Percentiles rank a stretch among this genome's conserved stretches.
Evolutionary conservation across 2,329 filamentous ascomycete species (phyloP).

Genomic region (Colletotrichum liaoningense): DNA sequence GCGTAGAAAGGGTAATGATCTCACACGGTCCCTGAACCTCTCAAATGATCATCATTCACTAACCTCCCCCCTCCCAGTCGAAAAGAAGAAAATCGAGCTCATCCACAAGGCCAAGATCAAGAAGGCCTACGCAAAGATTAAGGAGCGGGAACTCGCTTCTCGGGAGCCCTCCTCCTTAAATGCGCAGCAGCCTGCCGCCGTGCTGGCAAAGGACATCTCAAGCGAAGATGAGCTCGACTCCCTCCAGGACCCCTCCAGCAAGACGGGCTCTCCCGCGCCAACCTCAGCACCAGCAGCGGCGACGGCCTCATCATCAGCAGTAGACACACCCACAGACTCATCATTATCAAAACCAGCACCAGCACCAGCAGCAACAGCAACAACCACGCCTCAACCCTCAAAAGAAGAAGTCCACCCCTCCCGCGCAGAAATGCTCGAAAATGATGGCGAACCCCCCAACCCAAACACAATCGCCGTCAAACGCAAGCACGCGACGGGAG

Average conservation of each 20-base stretch:
- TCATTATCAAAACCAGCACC: constrained; percentile 3
- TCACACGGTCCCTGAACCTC: neutral
- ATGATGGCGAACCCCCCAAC: constrained; percentile 39
- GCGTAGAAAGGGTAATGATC: constrained; percentile 74
- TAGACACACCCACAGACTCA: constrained; percentile 11
- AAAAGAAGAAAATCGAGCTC: constrained; percentile 88
- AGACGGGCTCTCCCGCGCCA: constrained; percentile 47
- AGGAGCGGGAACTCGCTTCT: constrained; percentile 64
- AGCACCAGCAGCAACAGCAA: neutral
- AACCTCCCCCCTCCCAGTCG: constrained; percentile 60
- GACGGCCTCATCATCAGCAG: neutral
- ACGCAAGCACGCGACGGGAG: constrained; percentile 37
- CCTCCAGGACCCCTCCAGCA: constrained; percentile 24
- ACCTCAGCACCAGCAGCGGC: constrained; percentile 4
- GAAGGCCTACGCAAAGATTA: constrained; percentile 91
- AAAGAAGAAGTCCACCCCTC: constrained; percentile 51
- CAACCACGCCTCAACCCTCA: constrained; percentile 20
- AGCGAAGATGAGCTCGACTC: constrained; percentile 37
- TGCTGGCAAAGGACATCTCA: constrained; percentile 33
- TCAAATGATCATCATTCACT: constrained; percentile 3
- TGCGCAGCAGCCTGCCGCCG: constrained; percentile 15
- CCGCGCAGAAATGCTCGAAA: constrained; percentile 52
- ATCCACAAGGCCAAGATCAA: constrained; percentile 95
- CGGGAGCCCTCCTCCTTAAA: constrained; percentile 32
- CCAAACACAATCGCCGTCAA: constrained; percentile 35